Conservation (phyloP, 192 early-diverging fungal genomes). For the Mortierella alpina region DNA sequence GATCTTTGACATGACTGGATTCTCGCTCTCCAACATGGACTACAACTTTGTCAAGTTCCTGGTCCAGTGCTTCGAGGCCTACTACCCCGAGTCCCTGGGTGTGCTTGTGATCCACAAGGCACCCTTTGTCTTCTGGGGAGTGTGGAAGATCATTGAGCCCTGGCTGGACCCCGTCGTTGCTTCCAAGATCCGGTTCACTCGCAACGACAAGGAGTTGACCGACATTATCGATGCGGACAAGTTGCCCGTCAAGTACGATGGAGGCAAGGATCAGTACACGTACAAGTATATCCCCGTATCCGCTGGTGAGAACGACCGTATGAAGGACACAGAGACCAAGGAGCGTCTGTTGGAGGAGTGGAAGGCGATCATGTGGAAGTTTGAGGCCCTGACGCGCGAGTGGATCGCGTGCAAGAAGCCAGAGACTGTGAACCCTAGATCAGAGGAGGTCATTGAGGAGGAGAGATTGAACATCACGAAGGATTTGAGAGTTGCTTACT, state of each 20-base stretch:
- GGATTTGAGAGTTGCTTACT: conserved; percentile 58
- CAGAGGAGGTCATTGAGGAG: conserved; percentile 52
- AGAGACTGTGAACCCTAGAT: conserved; percentile 16
- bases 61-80: conserved; percentile 83
- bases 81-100: conserved; percentile 94
- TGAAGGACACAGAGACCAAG: conserved; percentile 60
- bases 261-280: conserved; percentile 65
- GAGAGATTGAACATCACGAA: conserved; percentile 52
- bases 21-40: conserved; percentile 56
- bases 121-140: conserved; percentile 88
- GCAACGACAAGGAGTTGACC: conserved; percentile 67
- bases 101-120: conserved; percentile 85
- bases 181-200: conserved; percentile 84
- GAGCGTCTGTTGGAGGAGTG: conserved; percentile 45
- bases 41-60: conserved; percentile 76
- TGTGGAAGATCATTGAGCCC: conserved; percentile 88
- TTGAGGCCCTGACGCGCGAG: conserved; percentile 61
- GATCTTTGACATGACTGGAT: conserved; percentile 59
- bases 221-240: conserved; percentile 70
- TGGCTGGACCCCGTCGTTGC: conserved; percentile 93
- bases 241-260: conserved; percentile 66
- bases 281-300: conserved; percentile 61
- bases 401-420: conserved; percentile 57
- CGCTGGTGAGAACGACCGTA: conserved; percentile 53
- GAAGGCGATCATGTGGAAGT: conserved; percentile 44